Conservation (phyloP, 148 eudicot genomes). For the Selenicereus undatus region DNA sequence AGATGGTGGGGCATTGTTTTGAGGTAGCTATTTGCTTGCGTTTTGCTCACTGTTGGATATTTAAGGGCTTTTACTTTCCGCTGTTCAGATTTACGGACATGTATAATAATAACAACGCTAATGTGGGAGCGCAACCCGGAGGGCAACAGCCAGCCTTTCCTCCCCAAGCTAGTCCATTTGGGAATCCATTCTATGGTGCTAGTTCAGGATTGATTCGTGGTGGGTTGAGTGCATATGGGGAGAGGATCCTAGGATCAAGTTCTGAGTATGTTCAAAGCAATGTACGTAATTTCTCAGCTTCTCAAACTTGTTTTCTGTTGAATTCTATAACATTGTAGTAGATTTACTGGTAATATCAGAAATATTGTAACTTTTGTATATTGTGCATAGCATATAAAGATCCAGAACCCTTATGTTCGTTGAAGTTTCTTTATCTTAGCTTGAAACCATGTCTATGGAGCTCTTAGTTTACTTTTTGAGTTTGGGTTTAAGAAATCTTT, state of each 20-base stretch:
- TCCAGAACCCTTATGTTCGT: background rate
- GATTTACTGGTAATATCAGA: background rate
- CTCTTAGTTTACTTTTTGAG: too few relatives aligned
- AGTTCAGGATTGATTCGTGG: slow-evolving; percentile 76
- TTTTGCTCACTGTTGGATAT: background rate
- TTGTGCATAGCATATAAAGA: background rate
- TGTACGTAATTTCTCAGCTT: slow-evolving; percentile 44
- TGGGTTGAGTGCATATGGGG: slow-evolving; percentile 95
- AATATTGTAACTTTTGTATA: background rate
- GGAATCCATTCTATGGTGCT: slow-evolving; percentile 65
- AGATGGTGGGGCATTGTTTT: background rate
- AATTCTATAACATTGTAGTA: background rate
- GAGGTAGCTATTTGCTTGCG: background rate
- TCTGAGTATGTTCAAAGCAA: slow-evolving; percentile 98
- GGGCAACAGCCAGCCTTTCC: slow-evolving; percentile 42
- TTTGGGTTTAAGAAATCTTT: too few relatives aligned
- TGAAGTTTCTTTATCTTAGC: background rate
- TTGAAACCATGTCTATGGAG: background rate
- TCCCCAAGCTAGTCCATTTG: slow-evolving; percentile 71
- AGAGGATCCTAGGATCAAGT: slow-evolving; percentile 83
- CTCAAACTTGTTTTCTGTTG: background rate
- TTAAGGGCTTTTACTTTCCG: background rate
- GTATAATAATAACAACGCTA: slow-evolving; percentile 42
- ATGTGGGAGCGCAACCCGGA: slow-evolving; percentile 67
- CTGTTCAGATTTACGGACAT: slow-evolving; percentile 37